Percentiles rank a stretch among this genome's conserved stretches.
These are phyloP conservation scores for Staphylotrichum tortipilum DNA, from an alignment of 495 filamentous ascomycete species.

Conservation along the genomic window DNA sequence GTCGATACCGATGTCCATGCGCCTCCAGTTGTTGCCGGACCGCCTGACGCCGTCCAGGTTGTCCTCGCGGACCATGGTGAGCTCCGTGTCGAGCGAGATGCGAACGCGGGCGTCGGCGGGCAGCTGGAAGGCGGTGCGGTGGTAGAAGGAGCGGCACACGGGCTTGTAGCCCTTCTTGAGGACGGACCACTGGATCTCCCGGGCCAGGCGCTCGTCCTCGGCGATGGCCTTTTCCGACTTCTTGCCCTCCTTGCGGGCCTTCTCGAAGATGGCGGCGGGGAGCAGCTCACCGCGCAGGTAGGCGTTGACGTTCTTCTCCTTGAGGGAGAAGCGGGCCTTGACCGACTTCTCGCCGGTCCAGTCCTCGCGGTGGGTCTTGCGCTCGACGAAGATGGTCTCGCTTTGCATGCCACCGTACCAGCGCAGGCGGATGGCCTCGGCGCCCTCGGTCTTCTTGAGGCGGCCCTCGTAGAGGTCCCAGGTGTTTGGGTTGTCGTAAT, in stretches of 20 bases:
- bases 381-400: slow-evolving; percentile 92
- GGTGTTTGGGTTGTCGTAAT: slow-evolving; percentile 88
- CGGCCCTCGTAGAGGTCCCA: slow-evolving; percentile 93
- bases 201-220: slow-evolving; percentile 79
- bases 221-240: slow-evolving; percentile 83
- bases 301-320: slow-evolving; percentile 94
- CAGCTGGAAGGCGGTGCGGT: slow-evolving; percentile 94
- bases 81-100: slow-evolving; percentile 92
- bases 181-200: slow-evolving; percentile 87
- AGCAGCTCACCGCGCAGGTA: slow-evolving; percentile 75
- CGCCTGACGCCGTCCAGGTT: slow-evolving; percentile 75
- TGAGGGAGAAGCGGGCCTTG: slow-evolving; percentile 87
- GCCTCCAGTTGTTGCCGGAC: slow-evolving; percentile 84
- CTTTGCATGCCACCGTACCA: slow-evolving; percentile 97
- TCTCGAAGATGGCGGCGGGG: slow-evolving; percentile 80
- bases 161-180: slow-evolving; percentile 76
- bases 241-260: slow-evolving; percentile 87
- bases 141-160: slow-evolving; percentile 90
- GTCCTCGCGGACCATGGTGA: slow-evolving; percentile 91
- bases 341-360: slow-evolving; percentile 99
- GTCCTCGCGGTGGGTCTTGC: slow-evolving; percentile 97
- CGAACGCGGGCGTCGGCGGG: slow-evolving; percentile 93
- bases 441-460: slow-evolving; percentile 94
- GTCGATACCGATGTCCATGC: slow-evolving; percentile 97
- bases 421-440: slow-evolving; percentile 88